Evolutionary conservation across 2,329 filamentous ascomycete genomes (phyloP).

Genomic region (Stemphylium lycopersici): DNA sequence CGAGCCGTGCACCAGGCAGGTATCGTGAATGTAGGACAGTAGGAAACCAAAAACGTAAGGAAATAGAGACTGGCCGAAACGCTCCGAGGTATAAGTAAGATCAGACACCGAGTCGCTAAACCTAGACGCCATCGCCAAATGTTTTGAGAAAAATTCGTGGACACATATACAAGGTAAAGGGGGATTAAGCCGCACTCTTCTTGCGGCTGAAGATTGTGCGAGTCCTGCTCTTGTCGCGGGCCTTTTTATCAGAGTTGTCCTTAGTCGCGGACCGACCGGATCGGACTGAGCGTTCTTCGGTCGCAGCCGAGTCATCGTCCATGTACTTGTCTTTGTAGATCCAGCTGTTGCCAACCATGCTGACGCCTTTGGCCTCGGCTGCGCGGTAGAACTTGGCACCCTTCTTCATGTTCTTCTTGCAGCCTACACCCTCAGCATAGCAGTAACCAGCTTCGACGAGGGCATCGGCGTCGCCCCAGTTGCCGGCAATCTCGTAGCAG

Average conservation of each 20-base stretch:
- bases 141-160: constrained; percentile 38
- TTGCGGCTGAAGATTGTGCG: constrained; percentile 74
- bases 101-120: constrained; percentile 25
- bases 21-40: constrained; percentile 20
- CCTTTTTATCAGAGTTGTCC: constrained; percentile 61
- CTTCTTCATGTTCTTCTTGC: constrained; percentile 95
- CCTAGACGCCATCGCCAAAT: constrained; percentile 43
- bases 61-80: constrained; percentile 9
- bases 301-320: constrained; percentile 56
- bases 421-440: constrained; percentile 90
- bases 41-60: constrained; percentile 18
- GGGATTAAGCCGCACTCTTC: constrained; percentile 45
- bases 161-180: constrained; percentile 39
- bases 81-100: constrained; percentile 40
- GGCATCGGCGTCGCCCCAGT: constrained; percentile 94
- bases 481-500: constrained; percentile 95
- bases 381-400: constrained; percentile 88
- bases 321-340: constrained; percentile 96
- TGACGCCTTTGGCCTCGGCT: constrained; percentile 92
- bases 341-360: constrained; percentile 98
- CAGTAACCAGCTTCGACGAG: constrained; percentile 94
- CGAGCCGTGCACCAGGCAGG: constrained; percentile 39
- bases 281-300: constrained; percentile 52
- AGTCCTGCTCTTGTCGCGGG: constrained; percentile 76
- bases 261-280: constrained; percentile 54